phyloP scores from a whole-genome alignment of 2,329 filamentous ascomycete species.

The Ophiocordyceps camponoti-rufipedis region DNA sequence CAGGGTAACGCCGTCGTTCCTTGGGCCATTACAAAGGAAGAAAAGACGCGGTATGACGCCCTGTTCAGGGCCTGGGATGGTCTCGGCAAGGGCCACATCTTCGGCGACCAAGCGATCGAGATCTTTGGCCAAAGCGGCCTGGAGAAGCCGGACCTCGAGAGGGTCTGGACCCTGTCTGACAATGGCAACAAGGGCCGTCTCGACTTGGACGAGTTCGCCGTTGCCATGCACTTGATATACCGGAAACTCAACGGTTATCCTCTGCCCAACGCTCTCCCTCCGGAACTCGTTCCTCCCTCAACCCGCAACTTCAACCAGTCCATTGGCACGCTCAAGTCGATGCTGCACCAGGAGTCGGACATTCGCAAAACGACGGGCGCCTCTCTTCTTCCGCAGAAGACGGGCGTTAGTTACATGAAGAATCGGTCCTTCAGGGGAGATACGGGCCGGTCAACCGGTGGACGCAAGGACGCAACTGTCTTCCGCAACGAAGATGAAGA shows the following conservation, averaged over 20 bases:
- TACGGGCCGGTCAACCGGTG: slow-evolving; percentile 33
- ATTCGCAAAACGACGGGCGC: slow-evolving; percentile 77
- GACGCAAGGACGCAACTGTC: slow-evolving; percentile 84
- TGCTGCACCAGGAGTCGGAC: slow-evolving; percentile 81
- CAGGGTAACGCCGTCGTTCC: slow-evolving; percentile 90
- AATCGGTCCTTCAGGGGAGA: slow-evolving; percentile 72
- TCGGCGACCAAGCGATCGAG: slow-evolving; percentile 83
- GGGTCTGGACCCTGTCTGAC: slow-evolving; percentile 88
- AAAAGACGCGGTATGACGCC: slow-evolving; percentile 91
- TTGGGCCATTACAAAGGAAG: slow-evolving; percentile 97
- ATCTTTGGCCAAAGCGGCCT: slow-evolving; percentile 94
- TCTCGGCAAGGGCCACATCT: slow-evolving; percentile 79
- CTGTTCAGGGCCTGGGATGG: slow-evolving; percentile 96
- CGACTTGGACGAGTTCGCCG: slow-evolving; percentile 92
- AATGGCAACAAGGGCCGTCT: slow-evolving; percentile 86
- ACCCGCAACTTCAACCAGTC: slow-evolving; percentile 86
- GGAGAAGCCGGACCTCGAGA: slow-evolving; percentile 75
- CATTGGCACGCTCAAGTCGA: slow-evolving; percentile 78
- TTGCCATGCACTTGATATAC: slow-evolving; percentile 98
- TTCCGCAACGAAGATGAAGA: slow-evolving; percentile 94
- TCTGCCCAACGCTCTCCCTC: slow-evolving; percentile 67
- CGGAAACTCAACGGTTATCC: slow-evolving; percentile 92
- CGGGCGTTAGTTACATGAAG: slow-evolving; percentile 96
- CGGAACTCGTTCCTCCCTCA: slow-evolving; percentile 86
- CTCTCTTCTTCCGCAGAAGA: slow-evolving; percentile 81